Conservation (phyloP, 495 filamentous ascomycete genomes). For the Penicillium canescens region DNA sequence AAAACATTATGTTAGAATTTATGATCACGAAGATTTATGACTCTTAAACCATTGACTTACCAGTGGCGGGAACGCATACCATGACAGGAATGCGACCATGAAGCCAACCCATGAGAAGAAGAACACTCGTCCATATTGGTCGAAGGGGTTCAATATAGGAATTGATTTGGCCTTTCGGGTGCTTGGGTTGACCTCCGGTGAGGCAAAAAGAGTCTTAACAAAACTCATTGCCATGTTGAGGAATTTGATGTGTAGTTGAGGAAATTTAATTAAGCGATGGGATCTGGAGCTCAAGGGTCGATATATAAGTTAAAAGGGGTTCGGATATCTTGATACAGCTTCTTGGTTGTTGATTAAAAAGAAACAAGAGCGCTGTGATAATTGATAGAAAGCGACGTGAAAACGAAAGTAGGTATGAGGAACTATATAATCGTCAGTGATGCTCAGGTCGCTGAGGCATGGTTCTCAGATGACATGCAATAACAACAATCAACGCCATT, state of each 20-base stretch:
- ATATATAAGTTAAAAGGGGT: not conserved
- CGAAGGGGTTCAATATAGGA: conserved; percentile 76
- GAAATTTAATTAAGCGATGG: not conserved
- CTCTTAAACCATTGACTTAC: conserved; percentile 44
- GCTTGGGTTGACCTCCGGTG: conserved; percentile 64
- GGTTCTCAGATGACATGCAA: conserved; percentile 6
- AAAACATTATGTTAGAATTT: not conserved
- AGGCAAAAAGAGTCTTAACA: conserved; percentile 28
- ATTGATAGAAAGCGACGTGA: not conserved
- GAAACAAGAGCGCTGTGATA: not conserved
- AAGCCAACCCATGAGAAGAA: conserved; percentile 96
- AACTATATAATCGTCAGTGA: conserved; percentile 10
- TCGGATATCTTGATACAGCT: not conserved
- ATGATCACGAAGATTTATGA: not conserved
- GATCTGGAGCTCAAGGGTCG: not conserved
- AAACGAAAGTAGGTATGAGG: not conserved
- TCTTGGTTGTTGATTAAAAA: not conserved
- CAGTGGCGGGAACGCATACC: conserved; percentile 80
- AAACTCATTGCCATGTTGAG: conserved; percentile 20
- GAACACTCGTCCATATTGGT: conserved; percentile 85
- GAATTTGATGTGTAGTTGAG: not conserved
- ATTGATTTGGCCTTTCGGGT: conserved; percentile 80
- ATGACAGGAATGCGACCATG: conserved; percentile 93
- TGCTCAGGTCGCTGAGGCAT: not conserved
- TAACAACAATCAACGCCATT: conserved; percentile 4